Base-by-base conservation (phyloP, 352 stramenopile genomes). In the Phytophthora ramorum region DNA sequence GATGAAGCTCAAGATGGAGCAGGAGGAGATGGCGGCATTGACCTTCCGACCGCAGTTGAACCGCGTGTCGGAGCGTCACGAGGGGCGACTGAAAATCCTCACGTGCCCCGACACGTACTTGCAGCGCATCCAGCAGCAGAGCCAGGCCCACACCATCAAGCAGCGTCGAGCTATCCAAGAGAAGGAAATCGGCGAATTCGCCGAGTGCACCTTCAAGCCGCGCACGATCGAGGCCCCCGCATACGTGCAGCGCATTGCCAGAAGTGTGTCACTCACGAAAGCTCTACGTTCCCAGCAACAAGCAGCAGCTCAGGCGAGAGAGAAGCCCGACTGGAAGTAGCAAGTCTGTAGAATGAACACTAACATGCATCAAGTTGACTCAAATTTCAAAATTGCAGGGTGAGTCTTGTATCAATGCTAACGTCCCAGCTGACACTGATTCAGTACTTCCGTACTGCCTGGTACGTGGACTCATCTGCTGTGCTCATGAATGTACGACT, bases 1-100 rank as follows among this genome's bases (percentile, higher is more conserved):
- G 4, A 92, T 95, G 85, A 94, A 95, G 63, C 69, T 96, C 22
- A 90, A 92, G 56, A 92, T 93, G 85, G 88, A 95, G 73, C 88
- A 96, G 64, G 78, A 93, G 30, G 88, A 96, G 48, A 92, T 96
- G 86, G 75, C 79, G 13, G 70, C 81, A 3, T 59, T 96, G 20
- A 96, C 88, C 7, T 96, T 96, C 56, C 79, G 81, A 4, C 88
- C 88, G 22, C 80, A 87, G 55, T 65, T 96, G 46, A 95, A 89
- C 46, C 82, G 82, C 38, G 66, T 79, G 22, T 92, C 83, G 1
- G 75, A 91, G 40, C 78, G 73, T 17, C 67, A 85, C 35, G 83
- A 96, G 71, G 82, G 88, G 22, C 76, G 81, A 34, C 80, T 96
- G 50, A 93, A 93, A 58, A 92, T 96, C 58, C 63, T 92, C 16